Base-by-base conservation (phyloP, 345 rosid genomes). In the Gossypium bickii region DNA sequence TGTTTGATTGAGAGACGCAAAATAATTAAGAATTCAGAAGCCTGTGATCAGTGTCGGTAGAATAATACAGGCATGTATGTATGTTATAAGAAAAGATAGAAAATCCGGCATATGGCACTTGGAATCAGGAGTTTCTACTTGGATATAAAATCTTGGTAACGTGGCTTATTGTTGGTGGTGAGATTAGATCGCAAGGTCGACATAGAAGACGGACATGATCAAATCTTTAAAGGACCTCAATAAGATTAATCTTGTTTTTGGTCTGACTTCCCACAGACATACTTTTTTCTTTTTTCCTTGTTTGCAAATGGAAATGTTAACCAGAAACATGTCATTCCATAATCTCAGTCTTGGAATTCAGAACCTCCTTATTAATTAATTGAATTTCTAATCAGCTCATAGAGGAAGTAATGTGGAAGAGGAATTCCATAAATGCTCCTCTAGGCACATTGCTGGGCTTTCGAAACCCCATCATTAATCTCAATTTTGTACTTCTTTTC, bases 241-340 rank as follows among this genome's bases (percentile, higher is more conserved):
- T 49, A 17, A 16, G 24, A 25, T 27, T 13, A 27, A 69, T 9
- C 2, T 27, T 51, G 47, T 17, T 69, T 24, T 0, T 29, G 60
- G 73, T 69, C 73, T 27, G 25, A 51, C 47, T 27, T 51, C 72
- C 72, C 24, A 27, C 59, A 69, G 47, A 69, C 72, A 51, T 67
- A 1, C 29, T 13, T 6, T 47, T 24, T 11, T 24, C 1, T 34
- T 7, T 22, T 24, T 53, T 24, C 1, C 18, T 7, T 22, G 15
- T 53, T 45, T 45, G 57, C 38, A 48, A 10, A 29, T 27, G 22
- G 16, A 17, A 29, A 29, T 51, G 10, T 27, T 69, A 3, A 29
- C 34, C 2, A 49, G 7, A 13, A 48, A 49, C 3, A 49, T 48
- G 44, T 17, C 60, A 51, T 51, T 17, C 11, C 60, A 2, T n/a